Conservation (phyloP, 2,329 filamentous ascomycete species). For the Colletotrichum euphorbiae region DNA sequence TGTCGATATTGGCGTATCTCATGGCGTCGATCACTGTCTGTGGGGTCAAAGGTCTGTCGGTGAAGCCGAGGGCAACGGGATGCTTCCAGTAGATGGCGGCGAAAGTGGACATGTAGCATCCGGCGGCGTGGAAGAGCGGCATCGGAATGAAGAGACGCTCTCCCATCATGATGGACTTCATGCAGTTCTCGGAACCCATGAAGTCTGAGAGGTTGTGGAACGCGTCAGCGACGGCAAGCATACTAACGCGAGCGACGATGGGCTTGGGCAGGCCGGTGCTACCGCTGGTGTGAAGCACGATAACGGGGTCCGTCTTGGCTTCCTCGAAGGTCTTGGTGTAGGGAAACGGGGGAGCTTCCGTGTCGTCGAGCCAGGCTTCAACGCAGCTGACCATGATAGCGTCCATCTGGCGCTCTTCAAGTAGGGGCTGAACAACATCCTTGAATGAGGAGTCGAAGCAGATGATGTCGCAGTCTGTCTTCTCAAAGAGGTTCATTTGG, state of each 20-base stretch:
- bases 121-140: slow-evolving; percentile 55
- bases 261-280: slow-evolving; percentile 61
- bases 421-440: slow-evolving; percentile 50
- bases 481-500: slow-evolving; percentile 58
- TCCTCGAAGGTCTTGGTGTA: slow-evolving; percentile 57
- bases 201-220: slow-evolving; percentile 27
- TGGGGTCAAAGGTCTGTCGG: slow-evolving; percentile 50
- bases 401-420: slow-evolving; percentile 53
- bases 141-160: slow-evolving; percentile 42
- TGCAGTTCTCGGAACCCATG: slow-evolving; percentile 23
- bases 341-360: slow-evolving; percentile 50
- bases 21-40: slow-evolving; percentile 50
- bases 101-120: slow-evolving; percentile 44
- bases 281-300: slow-evolving; percentile 59
- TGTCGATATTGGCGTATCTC: slow-evolving; percentile 44
- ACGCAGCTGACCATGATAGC: slow-evolving; percentile 49
- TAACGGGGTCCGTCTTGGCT: slow-evolving; percentile 54
- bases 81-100: slow-evolving; percentile 48
- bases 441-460: slow-evolving; percentile 48
- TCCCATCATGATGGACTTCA: slow-evolving; percentile 11
- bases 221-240: slow-evolving; percentile 50
- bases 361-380: slow-evolving; percentile 51
- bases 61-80: slow-evolving; percentile 46
- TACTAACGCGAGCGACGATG: slow-evolving; percentile 53
- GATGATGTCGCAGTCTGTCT: slow-evolving; percentile 56